Conservation (phyloP, 371 early-diverging fungal species). For the Apophysomyces sp. region DNA sequence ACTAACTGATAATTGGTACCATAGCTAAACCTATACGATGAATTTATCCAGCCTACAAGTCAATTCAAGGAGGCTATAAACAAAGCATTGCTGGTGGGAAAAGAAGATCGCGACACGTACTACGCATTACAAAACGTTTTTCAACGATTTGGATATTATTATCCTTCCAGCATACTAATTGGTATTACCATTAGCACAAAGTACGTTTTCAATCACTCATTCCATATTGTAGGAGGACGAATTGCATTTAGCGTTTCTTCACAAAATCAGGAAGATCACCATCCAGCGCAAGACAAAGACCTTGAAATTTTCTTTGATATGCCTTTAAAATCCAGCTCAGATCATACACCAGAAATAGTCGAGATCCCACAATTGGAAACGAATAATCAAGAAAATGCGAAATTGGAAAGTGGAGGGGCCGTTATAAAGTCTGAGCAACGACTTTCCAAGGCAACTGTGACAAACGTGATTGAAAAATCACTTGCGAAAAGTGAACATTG, state of each 20-base stretch:
- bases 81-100: neutral
- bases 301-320: neutral
- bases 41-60: neutral
- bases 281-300: neutral
- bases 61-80: neutral
- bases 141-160: neutral
- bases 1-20: neutral
- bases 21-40: neutral
- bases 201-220: too few species aligned
- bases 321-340: neutral
- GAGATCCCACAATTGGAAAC: neutral
- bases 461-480: neutral
- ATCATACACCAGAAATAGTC: neutral
- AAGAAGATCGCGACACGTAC: neutral
- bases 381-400: neutral
- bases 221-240: neutral
- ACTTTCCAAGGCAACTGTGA: neutral
- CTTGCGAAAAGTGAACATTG: neutral
- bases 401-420: neutral
- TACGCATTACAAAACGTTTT: neutral
- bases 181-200: neutral
- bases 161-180: neutral
- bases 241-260: neutral
- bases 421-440: neutral
- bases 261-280: neutral